Percentiles rank a stretch among this genome's conserved stretches.
Conservation (phyloP, 1,284 basidiomycete species). For the Uromyces viciae-fabae region DNA sequence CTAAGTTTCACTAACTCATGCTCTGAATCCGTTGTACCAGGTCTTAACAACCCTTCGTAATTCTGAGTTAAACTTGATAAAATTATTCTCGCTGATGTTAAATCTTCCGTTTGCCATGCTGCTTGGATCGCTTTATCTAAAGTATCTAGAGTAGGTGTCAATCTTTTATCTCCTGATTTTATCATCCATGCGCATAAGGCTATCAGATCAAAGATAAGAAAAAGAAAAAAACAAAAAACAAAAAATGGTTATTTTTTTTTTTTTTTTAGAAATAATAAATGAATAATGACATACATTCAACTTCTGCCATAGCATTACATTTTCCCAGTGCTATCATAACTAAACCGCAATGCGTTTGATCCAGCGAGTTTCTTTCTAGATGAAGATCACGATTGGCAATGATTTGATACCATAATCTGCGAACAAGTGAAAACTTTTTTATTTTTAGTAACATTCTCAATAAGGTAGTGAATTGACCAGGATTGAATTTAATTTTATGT, state of each 20-base stretch:
- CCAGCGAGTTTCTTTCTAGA: conserved; percentile 36
- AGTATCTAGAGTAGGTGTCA: conserved; percentile 25
- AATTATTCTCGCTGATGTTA: background rate
- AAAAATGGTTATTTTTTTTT: background rate
- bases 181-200: conserved; percentile 39
- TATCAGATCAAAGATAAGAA: background rate
- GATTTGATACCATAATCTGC: conserved; percentile 47
- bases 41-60: background rate
- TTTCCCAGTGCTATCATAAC: conserved; percentile 46
- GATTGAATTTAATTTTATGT: conserved; percentile 43
- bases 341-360: conserved; percentile 47
- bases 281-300: conserved; percentile 46
- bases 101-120: conserved; percentile 32
- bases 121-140: conserved; percentile 42
- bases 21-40: background rate
- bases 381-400: conserved; percentile 46
- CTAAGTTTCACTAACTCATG: background rate
- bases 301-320: conserved; percentile 40
- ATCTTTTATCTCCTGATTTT: conserved; percentile 5
- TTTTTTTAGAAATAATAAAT: background rate
- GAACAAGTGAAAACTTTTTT: conserved; percentile 45
- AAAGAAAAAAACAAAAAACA: too few relatives aligned
- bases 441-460: conserved; percentile 45
- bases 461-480: conserved; percentile 41
- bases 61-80: conserved; percentile 8